phyloP scores from a whole-genome alignment of 2,329 filamentous ascomycete genomes.

The Cordyceps tenuipes region DNA sequence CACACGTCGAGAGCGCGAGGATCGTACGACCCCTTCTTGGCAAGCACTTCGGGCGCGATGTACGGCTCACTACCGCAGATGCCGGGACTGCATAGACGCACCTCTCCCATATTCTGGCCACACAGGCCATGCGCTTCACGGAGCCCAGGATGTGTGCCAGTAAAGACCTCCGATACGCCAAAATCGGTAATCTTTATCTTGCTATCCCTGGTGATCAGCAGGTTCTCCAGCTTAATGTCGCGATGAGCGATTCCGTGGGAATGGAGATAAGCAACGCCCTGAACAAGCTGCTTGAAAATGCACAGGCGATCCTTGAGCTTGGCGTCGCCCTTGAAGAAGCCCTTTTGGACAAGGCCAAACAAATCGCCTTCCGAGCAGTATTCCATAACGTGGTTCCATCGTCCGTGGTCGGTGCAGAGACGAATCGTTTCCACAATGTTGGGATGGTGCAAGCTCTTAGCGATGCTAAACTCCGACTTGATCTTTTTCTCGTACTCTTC shows the following conservation, averaged over 20 bases:
- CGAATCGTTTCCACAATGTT: slow-evolving; percentile 78
- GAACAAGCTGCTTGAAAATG: slow-evolving; percentile 81
- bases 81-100: slow-evolving; percentile 66
- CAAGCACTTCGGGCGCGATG: slow-evolving; percentile 76
- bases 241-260: slow-evolving; percentile 79
- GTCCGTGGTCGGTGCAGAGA: slow-evolving; percentile 63
- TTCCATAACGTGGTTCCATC: slow-evolving; percentile 92
- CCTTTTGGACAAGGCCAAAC: slow-evolving; percentile 64
- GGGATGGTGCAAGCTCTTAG: slow-evolving; percentile 75
- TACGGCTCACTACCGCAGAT: slow-evolving; percentile 82
- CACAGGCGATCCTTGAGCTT: slow-evolving; percentile 65
- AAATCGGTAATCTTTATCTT: slow-evolving; percentile 89
- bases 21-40: slow-evolving; percentile 58
- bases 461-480: slow-evolving; percentile 84
- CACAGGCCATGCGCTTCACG: slow-evolving; percentile 65
- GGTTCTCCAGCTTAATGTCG: slow-evolving; percentile 84
- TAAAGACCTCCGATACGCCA: slow-evolving; percentile 80
- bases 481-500: slow-evolving; percentile 81
- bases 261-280: slow-evolving; percentile 76
- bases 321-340: slow-evolving; percentile 56
- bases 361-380: slow-evolving; percentile 79
- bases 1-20: slow-evolving; percentile 77
- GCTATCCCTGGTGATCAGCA: slow-evolving; percentile 69
- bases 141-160: slow-evolving; percentile 70
- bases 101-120: slow-evolving; percentile 61